Evolutionary conservation across 2,329 filamentous ascomycete genomes (phyloP).

Genomic region (Laburnicola sp.): DNA sequence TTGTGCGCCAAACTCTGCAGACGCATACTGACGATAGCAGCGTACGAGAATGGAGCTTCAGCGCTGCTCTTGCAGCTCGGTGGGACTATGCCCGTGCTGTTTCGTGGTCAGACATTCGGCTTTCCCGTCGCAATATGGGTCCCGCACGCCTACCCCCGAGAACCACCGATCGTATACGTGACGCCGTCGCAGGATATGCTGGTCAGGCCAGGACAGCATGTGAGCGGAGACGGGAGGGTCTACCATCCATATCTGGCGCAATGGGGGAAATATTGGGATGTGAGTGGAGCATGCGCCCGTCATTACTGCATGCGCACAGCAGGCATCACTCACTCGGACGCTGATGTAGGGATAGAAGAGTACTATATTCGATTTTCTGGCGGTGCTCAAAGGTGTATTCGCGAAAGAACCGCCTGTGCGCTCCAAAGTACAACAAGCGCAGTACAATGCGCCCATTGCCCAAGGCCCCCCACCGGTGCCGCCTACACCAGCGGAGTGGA

Average conservation of each 20-base stretch:
- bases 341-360: conserved; percentile 65
- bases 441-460: conserved; percentile 30
- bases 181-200: conserved; percentile 86
- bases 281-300: conserved; percentile 53
- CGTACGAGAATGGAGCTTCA: conserved; percentile 84
- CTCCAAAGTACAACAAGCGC: conserved; percentile 59
- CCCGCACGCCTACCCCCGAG: conserved; percentile 83
- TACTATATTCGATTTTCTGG: conserved; percentile 78
- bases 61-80: conserved; percentile 83
- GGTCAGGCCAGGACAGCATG: conserved; percentile 89
- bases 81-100: conserved; percentile 87
- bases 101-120: conserved; percentile 84
- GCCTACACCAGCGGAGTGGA: conserved; percentile 66
- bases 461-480: conserved; percentile 56
- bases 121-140: conserved; percentile 94
- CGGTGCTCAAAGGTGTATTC: conserved; percentile 82
- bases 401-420: conserved; percentile 93
- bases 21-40: conserved; percentile 52
- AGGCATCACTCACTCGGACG: not conserved
- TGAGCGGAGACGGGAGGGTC: conserved; percentile 87
- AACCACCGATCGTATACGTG: conserved; percentile 85
- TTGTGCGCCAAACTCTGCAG: conserved; percentile 2
- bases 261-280: conserved; percentile 89
- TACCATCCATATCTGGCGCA: conserved; percentile 95
- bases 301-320: not conserved